Base-by-base conservation (phyloP, 2,329 filamentous ascomycete species). In the Beauveria sp. region DNA sequence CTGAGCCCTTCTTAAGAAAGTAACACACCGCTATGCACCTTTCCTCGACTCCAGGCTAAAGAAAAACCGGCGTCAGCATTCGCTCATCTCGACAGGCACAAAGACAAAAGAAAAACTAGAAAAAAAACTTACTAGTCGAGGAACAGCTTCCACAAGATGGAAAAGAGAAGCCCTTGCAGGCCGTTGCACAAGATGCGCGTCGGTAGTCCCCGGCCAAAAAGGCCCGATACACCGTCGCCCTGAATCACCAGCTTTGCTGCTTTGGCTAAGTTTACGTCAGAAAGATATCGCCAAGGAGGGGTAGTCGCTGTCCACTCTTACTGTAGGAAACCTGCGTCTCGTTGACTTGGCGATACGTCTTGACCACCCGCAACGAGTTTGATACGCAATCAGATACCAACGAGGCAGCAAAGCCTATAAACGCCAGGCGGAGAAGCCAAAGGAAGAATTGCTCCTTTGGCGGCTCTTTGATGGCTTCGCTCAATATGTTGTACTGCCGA, bases 341-440 rank as follows among this genome's bases (percentile, higher is more conserved):
- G 57, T 80, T 80, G 62, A 80, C 78, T 63, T 80, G 78, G 1
- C 78, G 76, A 61, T 79, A 80, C 0, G 78, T 80, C 67, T 80
- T 80, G 5, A 80, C 73, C 0, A 80, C 78, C 28, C 78, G 68
- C 49, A 80, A 54, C 0, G 78, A 79, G 64, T 80, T 80, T 2
- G 78, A 80, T 3, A 80, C 72, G 0, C 74, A 73, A 47, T 80
- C 78, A 0, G 78, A 80, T 0, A 80, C 68, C 18, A 55, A 16
- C 24, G 59, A 61, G 7, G 59, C 50, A 8, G n/a, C 52, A 30
- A 61, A 61, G 1, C 75, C 75, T 38, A 77, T 77, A 50, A 77
- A 71, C 0, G 75, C 75, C 2, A 79, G 69, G 0, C 78, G 75
- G 0, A 77, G 67, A 3, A 80, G 66, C 77, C 78, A 80, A 24